Evolutionary conservation across 2,329 filamentous ascomycete genomes (phyloP).

Genomic region (Chalara sp.): DNA sequence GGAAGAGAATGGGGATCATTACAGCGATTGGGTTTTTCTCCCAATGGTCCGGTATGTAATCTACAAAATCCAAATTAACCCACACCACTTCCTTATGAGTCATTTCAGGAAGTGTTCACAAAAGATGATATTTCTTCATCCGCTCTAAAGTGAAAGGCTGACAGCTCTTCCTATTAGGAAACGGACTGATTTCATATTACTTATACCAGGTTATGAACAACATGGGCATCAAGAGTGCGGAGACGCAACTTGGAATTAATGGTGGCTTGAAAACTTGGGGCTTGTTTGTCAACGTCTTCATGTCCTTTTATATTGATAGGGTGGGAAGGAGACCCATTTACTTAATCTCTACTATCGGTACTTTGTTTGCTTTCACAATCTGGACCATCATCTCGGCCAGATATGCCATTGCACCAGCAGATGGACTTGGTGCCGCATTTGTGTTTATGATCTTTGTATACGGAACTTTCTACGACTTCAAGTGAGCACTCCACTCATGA

Average conservation of each 20-base stretch:
- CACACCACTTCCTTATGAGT: no score
- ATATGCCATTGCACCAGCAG: not conserved
- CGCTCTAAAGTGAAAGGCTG: no score
- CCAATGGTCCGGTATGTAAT: slow-evolving; percentile 33
- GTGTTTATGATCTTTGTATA: slow-evolving; percentile 44
- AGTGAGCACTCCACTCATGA: slow-evolving; percentile 5
- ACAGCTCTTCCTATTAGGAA: slow-evolving; percentile 33
- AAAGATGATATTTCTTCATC: no score
- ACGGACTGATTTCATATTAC: slow-evolving; percentile 63
- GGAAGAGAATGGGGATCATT: no score
- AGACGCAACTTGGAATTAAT: not conserved
- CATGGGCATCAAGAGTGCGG: slow-evolving; percentile 9
- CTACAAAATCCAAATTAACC: slow-evolving; percentile 37
- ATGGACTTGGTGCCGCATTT: slow-evolving; percentile 14
- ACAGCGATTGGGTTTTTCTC: not conserved
- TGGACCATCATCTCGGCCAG: slow-evolving; percentile 12
- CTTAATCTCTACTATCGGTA: slow-evolving; percentile 17
- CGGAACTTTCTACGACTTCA: slow-evolving; percentile 35
- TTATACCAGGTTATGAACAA: slow-evolving; percentile 13
- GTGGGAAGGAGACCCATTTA: slow-evolving; percentile 23
- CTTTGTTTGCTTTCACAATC: slow-evolving; percentile 14
- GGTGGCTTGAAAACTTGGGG: slow-evolving; percentile 22
- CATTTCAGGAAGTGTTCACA: no score
- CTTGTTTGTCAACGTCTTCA: slow-evolving; percentile 17
- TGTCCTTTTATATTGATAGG: slow-evolving; percentile 25